A percentile compares a stretch with the other conserved stretches of the same genome.
phyloP scores from a whole-genome alignment of 2,329 filamentous ascomycete species.

The Aspergillus aculeatus region DNA sequence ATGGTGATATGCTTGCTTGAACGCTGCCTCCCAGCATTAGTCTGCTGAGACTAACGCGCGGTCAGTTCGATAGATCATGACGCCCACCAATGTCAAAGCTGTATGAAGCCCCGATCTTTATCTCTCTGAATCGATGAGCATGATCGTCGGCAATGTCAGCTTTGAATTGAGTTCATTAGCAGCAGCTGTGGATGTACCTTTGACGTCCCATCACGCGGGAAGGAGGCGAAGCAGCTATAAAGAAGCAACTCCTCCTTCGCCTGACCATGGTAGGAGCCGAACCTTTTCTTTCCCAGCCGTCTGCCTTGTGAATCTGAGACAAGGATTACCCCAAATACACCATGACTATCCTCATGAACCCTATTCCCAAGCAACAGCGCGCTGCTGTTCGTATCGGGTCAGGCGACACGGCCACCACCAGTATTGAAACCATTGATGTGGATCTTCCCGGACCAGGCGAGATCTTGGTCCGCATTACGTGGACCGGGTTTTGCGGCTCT shows the following conservation, averaged over 20 bases:
- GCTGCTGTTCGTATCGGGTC: constrained; percentile 4
- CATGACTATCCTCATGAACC: background rate
- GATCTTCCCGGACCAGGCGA: constrained; percentile 4
- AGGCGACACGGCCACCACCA: background rate
- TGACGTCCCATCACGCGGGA: background rate
- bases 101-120: background rate
- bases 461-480: constrained; percentile 14
- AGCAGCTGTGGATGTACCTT: background rate
- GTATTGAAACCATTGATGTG: constrained; percentile 1
- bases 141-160: background rate
- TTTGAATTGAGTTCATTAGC: background rate
- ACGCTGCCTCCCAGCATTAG: background rate
- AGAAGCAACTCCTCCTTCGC: background rate
- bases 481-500: constrained; percentile 13
- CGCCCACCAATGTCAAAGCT: background rate
- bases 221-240: background rate
- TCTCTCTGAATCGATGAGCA: background rate
- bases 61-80: background rate
- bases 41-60: background rate
- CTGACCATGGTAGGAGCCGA: background rate
- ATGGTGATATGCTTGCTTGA: background rate
- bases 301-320: background rate
- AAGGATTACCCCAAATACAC: background rate
- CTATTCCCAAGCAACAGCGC: constrained; percentile 6
- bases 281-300: background rate